phyloP scores from a whole-genome alignment of 257 asterid genomes.

The Nicotiana paniculata region DNA sequence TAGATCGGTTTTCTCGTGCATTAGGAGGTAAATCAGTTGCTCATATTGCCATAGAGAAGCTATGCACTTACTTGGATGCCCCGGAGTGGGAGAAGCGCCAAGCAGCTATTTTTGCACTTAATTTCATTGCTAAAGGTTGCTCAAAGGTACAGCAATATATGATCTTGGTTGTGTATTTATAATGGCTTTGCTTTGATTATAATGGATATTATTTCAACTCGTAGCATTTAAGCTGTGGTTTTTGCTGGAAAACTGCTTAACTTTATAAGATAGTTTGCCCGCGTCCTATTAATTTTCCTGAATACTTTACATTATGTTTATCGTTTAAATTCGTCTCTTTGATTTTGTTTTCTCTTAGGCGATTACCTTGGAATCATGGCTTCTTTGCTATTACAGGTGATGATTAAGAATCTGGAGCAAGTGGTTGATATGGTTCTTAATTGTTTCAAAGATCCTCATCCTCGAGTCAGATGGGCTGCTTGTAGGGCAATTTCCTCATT shows the following conservation, averaged over 20 bases:
- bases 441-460: conserved; percentile 88
- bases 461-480: conserved; percentile 97
- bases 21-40: too few relatives aligned
- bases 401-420: conserved; percentile 75
- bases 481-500: conserved; percentile 81
- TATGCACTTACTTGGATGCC: conserved; percentile 34
- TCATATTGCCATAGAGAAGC: too few relatives aligned
- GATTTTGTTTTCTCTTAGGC: neutral
- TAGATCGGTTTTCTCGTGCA: too few relatives aligned
- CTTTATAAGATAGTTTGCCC: neutral
- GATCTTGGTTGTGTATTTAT: neutral
- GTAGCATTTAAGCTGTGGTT: neutral
- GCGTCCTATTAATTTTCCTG: neutral
- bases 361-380: neutral
- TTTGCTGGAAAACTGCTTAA: neutral
- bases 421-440: conserved; percentile 79
- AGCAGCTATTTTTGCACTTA: conserved; percentile 86
- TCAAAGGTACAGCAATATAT: conserved; percentile 50
- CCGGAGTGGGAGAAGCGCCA: conserved; percentile 94
- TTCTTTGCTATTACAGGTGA: conserved; percentile 46
- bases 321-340: too few relatives aligned
- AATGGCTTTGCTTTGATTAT: neutral
- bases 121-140: conserved; percentile 90
- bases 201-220: neutral
- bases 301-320: neutral